Evolutionary conservation across 1,284 basidiomycete species (phyloP).

Genomic region (Malassezia sympodialis): DNA sequence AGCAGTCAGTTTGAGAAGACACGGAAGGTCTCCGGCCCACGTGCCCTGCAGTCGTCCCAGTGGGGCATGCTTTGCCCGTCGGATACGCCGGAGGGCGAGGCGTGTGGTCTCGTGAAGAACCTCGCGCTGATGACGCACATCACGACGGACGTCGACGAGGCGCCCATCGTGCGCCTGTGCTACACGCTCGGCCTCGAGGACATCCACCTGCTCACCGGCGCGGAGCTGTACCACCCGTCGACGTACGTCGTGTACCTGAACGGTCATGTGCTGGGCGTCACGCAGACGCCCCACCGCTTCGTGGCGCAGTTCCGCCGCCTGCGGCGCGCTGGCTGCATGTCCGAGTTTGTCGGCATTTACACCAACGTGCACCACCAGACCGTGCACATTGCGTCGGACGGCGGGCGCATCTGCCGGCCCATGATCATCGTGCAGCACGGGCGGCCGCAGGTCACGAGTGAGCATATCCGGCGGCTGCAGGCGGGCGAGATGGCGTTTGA

Average conservation of each 20-base stretch:
- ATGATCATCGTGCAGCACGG: constrained; percentile 92
- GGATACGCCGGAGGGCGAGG: constrained; percentile 98
- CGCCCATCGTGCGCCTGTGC: constrained; percentile 76
- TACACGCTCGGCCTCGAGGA: constrained; percentile 96
- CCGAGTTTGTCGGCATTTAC: constrained; percentile 94
- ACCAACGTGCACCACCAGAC: constrained; percentile 90
- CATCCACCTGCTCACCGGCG: constrained; percentile 80
- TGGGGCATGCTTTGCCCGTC: constrained; percentile 99
- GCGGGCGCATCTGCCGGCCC: constrained; percentile 93
- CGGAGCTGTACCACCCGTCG: constrained; percentile 82
- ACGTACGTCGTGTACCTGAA: constrained; percentile 96
- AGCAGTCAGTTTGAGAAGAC: constrained; percentile 99
- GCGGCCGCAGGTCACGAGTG: constrained; percentile 63
- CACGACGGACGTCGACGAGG: constrained; percentile 96
- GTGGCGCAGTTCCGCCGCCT: constrained; percentile 83
- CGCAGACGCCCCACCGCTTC: constrained; percentile 73
- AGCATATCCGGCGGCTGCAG: constrained; percentile 74
- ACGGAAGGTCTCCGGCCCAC: constrained; percentile 91
- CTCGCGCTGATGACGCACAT: constrained; percentile 99
- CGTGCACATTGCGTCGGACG: constrained; percentile 94
- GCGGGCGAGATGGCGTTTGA: constrained; percentile 73
- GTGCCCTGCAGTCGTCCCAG: constrained; percentile 92
- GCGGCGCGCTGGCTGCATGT: constrained; percentile 78
- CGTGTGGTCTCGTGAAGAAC: constrained; percentile 97
- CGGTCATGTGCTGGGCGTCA: constrained; percentile 88